Evolutionary conservation across 768 basidiomycete genomes (phyloP), one percentile per base, ranked within the genome.

Genomic region (Boletus reticuloceps): DNA sequence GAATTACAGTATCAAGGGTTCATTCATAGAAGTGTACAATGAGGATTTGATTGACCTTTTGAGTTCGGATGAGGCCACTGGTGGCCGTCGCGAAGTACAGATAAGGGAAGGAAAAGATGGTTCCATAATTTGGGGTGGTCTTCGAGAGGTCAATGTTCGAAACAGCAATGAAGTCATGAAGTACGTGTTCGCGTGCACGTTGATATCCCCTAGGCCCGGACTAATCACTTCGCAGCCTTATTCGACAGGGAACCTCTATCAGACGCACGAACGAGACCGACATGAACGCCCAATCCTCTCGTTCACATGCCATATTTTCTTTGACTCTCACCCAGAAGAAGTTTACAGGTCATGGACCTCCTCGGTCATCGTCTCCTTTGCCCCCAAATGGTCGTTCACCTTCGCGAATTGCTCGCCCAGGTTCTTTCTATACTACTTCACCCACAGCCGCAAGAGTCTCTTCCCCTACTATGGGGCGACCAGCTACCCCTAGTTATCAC

Each of bases 271-370:
- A 96, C 59, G 92, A 95, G 71, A 99, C 97, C 32, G 92, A 94
- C 67, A 98, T 98, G 96, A 99, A 99, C 70, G 93, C 96, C 25
- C 94, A 97, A 70, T 94, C 91, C 2, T 98, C 96, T 39, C 89
- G 97, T 54, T 97, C 94, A 29, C 97, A 99, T 81, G 97, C 97
- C 58, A 98, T 99, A 72, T 98, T 99, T 74, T 98, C 96, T 38
- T 78, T 99, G 50, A 97, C 93, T 13, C 77, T 99, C 51, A 91
- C 86, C 5, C 96, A 98, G 74, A 92, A 89, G 77, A 94, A 88
- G 70, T 92, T 77, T 67, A 79, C 82, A 36, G 93, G 94, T 25
- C 79, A 83, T 20, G 80, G 82, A 13, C 71, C 78, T 4, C 83
- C 88, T 32, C 82, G 89, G 47, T 89, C 89, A 3, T 80, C 89